Conservation (phyloP, 1,284 basidiomycete species). For the Puccinia horiana region DNA sequence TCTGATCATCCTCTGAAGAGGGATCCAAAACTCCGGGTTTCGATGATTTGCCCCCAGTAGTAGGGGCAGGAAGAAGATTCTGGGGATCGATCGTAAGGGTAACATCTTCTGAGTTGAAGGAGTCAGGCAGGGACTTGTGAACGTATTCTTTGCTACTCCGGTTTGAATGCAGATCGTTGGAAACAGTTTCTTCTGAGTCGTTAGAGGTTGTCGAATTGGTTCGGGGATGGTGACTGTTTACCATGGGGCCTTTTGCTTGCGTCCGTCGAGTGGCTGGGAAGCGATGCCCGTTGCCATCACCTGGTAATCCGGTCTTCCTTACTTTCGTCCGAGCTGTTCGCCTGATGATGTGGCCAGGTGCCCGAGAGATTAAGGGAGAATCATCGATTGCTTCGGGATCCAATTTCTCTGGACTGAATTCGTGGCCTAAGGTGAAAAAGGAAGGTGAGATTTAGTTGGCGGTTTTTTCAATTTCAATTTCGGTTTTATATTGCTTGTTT, state of each 20-base stretch:
- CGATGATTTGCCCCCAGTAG: conserved; percentile 5
- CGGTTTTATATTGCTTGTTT: not conserved
- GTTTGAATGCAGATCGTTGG: conserved; percentile 25
- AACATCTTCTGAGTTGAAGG: conserved; percentile 1
- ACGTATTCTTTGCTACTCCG: conserved; percentile 11
- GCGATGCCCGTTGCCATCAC: conserved; percentile 76
- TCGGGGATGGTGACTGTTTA: conserved; percentile 17
- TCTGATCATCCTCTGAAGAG: conserved; percentile 35
- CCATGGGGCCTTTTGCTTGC: conserved; percentile 14
- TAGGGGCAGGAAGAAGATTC: not conserved
- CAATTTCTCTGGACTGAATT: conserved; percentile 16
- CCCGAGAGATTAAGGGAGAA: conserved; percentile 81
- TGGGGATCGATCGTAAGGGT: conserved; percentile 14
- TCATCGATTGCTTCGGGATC: conserved; percentile 71
- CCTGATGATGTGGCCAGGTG: conserved; percentile 82
- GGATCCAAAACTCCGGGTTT: not conserved
- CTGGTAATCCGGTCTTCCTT: conserved; percentile 76
- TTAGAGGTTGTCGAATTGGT: conserved; percentile 49
- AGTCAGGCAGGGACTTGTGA: not conserved
- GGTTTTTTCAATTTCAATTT: not conserved
- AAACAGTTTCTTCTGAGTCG: conserved; percentile 54
- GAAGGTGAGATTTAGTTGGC: not conserved
- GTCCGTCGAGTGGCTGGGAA: conserved; percentile 61
- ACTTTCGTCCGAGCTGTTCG: conserved; percentile 92
- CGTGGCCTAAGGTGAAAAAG: not conserved